Conservation (phyloP, 345 rosid species). For the Eucalyptus caleyi region DNA sequence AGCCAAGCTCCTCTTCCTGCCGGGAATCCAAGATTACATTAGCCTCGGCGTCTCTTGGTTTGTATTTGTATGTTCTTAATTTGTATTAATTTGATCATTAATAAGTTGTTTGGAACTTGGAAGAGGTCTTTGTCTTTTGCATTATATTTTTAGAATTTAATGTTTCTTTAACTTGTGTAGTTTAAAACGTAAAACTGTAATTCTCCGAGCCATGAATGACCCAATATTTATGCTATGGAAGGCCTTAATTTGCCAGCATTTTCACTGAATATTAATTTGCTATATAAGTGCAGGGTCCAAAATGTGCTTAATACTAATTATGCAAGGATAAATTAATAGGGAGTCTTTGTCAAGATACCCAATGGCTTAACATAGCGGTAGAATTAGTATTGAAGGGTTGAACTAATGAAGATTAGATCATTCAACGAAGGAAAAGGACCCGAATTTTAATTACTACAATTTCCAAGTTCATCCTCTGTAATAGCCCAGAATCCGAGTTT, state of each 20-base stretch:
- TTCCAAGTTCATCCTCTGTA: neutral
- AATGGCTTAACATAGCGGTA: neutral
- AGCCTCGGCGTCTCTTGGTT: neutral
- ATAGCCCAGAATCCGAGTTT: neutral
- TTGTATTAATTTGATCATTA: slow-evolving; percentile 7
- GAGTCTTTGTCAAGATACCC: neutral
- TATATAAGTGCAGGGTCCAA: neutral
- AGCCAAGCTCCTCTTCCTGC: neutral
- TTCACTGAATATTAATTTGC: neutral
- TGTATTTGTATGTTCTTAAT: slow-evolving; percentile 7
- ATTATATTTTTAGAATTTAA: neutral
- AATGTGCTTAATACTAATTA: neutral
- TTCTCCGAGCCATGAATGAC: neutral
- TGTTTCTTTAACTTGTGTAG: neutral
- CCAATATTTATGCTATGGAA: neutral
- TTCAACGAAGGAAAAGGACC: neutral
- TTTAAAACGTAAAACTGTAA: neutral
- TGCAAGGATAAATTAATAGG: neutral
- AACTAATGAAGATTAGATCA: neutral
- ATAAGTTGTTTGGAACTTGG: slow-evolving; percentile 5
- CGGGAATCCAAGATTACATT: neutral
- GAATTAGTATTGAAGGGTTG: neutral
- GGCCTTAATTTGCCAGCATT: neutral
- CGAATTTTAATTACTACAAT: neutral
- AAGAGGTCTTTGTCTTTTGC: neutral